A percentile compares a stretch with the other conserved stretches of the same genome.
Evolutionary conservation across 306 rosid genomes (phyloP).

Genomic region (Inga leiocalycina): DNA sequence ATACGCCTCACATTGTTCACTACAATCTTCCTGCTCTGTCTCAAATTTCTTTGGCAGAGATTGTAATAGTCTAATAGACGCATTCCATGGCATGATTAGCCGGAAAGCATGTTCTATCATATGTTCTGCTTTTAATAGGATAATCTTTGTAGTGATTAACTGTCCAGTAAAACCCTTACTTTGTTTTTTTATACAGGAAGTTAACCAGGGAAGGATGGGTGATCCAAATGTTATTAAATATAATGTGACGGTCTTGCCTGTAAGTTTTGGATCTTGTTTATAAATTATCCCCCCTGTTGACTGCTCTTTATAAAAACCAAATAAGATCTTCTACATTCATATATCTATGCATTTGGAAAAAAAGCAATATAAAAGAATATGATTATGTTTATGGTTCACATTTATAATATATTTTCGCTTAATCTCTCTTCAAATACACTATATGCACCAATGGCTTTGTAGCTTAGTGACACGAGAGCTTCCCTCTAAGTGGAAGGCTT

Average conservation of each 20-base stretch:
- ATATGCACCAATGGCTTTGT: neutral
- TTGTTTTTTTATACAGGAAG: constrained; percentile 51
- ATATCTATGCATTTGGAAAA: neutral
- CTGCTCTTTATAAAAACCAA: neutral
- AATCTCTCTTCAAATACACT: neutral
- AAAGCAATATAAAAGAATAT: neutral
- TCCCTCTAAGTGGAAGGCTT: too few relatives aligned
- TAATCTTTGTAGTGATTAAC: constrained; percentile 20
- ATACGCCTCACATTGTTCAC: constrained; percentile 25
- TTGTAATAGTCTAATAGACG: constrained; percentile 5
- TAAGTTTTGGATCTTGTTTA: constrained; percentile 40
- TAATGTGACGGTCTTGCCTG: constrained; percentile 86
- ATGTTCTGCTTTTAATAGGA: neutral
- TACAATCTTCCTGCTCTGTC: constrained; percentile 7
- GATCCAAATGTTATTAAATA: constrained; percentile 79
- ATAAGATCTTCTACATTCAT: neutral
- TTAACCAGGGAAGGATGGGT: constrained; percentile 66
- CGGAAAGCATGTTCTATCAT: neutral
- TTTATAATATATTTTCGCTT: neutral
- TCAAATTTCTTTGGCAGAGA: constrained; percentile 6
- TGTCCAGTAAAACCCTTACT: constrained; percentile 1
- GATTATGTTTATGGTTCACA: neutral
- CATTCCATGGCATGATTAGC: constrained; percentile 26
- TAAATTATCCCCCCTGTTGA: too few relatives aligned
- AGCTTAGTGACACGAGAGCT: too few relatives aligned